Evolutionary conservation across 805 yeast genomes (phyloP), one percentile per base, ranked within the genome.

Genomic region (Gaillardinia entomophila): DNA sequence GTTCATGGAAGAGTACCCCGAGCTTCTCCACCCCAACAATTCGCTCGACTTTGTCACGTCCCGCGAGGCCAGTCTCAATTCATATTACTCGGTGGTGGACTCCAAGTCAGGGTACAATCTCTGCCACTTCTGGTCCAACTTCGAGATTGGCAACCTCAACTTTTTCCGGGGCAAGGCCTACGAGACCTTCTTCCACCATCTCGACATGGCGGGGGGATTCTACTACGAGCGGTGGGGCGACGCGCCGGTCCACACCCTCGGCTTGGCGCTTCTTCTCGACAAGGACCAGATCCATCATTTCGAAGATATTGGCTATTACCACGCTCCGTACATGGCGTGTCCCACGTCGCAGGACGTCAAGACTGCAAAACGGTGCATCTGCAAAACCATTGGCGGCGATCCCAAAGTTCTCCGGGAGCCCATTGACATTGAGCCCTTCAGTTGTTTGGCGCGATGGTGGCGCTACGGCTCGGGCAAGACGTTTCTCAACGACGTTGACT

Each of bases 401-500:
- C 43, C 42, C 6, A 14, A 12, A 4, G 26, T 37, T 1, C 25
- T 45, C 2, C 42, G 43, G 17, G 37, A 58, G 14, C 60, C 66
- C 28, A 61, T 73, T 38, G 66, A 67, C 33, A 55, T 66, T n/a
- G 50, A 66, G 38, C 52, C 73, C 4, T 75, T 71, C 41, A 81
- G 89, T 45, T 83, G 94, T 56, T 52, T 83, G 28, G 65, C 75
- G 20, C 66, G 78, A 38, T 83, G 89, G 89, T 83, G 94, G 94
- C 75, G 75, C 45, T 64, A 63, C 40, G 82, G 83, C 7, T 64
- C 75, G 2, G 83, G 85, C 1, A 79, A 77, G 45, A 52, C 48
- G 2, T 79, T 79, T 43, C 38, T 77, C 23, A 71, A 73, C 37
- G 79, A 71, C 33, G 45, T 51, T 13, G 56, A 45, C 27, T 43